A percentile compares a stretch with the other conserved stretches of the same genome.
These are phyloP conservation scores for Trichoderma breve DNA, from an alignment of 2,329 filamentous ascomycete genomes.

Conservation along the genomic window DNA sequence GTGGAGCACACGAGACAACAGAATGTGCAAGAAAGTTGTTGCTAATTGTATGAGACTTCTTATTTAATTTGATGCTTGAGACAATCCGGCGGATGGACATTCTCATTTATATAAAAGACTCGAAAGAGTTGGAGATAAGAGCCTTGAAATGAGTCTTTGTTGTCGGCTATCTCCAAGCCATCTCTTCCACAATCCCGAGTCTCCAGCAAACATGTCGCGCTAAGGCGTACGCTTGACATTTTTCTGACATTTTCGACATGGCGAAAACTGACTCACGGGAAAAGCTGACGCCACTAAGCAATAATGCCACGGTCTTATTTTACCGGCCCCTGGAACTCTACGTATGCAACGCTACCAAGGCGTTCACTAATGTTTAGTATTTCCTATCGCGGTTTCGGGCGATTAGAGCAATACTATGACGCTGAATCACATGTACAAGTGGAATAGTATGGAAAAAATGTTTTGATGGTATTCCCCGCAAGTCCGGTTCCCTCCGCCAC, in stretches of 20 bases:
- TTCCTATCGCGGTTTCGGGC: not conserved
- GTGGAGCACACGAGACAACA: not conserved
- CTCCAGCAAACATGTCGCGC: not conserved
- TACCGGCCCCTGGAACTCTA: not conserved
- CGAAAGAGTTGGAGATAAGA: not conserved
- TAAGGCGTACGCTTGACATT: slow-evolving; percentile 12
- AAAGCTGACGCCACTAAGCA: slow-evolving; percentile 1
- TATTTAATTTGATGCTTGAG: not conserved
- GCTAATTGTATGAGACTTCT: not conserved
- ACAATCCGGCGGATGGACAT: not conserved
- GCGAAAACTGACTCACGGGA: not conserved
- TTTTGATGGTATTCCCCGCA: not conserved
- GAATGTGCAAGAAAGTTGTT: not conserved
- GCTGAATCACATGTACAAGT: not conserved
- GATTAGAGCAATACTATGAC: not conserved
- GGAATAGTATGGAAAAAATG: not conserved
- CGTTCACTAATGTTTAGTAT: too few relatives aligned
- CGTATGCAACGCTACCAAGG: not conserved
- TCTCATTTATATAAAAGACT: not conserved
- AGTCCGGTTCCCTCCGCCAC: not conserved
- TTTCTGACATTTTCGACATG: slow-evolving; percentile 13
- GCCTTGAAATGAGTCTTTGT: not conserved
- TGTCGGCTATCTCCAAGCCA: not conserved
- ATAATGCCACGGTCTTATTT: not conserved
- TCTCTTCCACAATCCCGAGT: not conserved